A percentile compares a stretch with the other conserved stretches of the same genome.
phyloP scores from a whole-genome alignment of 108 stramenopile genomes.

The Nitzschia inconspicua region DNA sequence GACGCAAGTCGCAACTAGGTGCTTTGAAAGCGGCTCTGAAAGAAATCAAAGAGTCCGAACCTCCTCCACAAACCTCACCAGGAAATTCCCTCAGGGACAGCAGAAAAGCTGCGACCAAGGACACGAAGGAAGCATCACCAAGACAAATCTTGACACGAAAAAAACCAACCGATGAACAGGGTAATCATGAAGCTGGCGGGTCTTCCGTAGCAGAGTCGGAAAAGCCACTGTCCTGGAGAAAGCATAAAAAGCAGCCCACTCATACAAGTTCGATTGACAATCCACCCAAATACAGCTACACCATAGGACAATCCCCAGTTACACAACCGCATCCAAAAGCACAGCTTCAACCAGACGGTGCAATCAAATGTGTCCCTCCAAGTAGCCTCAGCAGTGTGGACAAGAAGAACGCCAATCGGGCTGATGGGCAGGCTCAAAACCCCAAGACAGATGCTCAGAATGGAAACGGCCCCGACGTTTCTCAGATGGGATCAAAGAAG shows the following conservation, averaged over 20 bases:
- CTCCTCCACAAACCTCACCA: background rate
- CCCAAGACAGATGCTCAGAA: background rate
- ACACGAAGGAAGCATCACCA: background rate
- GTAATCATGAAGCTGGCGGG: background rate
- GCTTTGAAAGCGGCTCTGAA: constrained; percentile 17
- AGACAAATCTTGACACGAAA: constrained; percentile 19
- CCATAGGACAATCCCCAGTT: constrained; percentile 13
- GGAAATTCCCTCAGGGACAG: background rate
- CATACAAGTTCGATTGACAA: too few relatives aligned
- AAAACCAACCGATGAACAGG: background rate
- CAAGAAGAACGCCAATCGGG: background rate
- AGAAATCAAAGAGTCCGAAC: constrained; percentile 8
- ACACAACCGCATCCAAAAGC: constrained; percentile 3
- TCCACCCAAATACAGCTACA: constrained; percentile 6
- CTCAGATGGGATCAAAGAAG: background rate
- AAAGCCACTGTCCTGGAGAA: too few relatives aligned
- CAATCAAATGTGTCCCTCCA: too few relatives aligned
- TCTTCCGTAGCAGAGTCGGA: background rate
- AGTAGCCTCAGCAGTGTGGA: too few relatives aligned
- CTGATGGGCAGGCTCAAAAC: background rate
- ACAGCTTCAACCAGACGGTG: constrained; percentile 25
- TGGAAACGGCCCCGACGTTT: background rate
- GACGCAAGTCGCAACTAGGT: constrained; percentile 24
- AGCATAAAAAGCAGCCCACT: too few relatives aligned
- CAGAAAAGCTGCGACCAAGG: background rate